These are phyloP conservation scores for Scedosporium apiospermum DNA, from an alignment of 2,329 filamentous ascomycete species.

Conservation along the genomic window DNA sequence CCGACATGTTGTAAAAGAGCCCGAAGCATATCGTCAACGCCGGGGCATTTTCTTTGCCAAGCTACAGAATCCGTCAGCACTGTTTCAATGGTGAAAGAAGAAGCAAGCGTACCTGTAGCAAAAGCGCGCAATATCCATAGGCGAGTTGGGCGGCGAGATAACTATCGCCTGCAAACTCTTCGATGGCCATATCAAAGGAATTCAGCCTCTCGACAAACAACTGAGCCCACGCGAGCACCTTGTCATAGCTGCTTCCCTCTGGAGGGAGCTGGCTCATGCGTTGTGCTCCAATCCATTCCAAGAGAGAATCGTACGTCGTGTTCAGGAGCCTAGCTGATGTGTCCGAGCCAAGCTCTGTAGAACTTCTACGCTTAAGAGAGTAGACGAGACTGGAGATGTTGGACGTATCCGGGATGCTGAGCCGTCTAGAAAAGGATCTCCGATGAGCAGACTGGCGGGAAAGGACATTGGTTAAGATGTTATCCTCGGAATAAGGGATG, in stretches of 20 bases:
- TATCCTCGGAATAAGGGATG: neutral
- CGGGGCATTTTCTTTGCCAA: conserved; percentile 14
- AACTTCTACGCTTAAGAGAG: conserved; percentile 18
- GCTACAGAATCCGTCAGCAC: conserved; percentile 5
- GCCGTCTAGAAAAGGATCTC: neutral
- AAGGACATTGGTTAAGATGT: neutral
- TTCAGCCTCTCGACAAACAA: conserved; percentile 26
- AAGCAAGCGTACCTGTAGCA: conserved; percentile 12
- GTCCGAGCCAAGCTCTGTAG: conserved; percentile 18
- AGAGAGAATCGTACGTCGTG: conserved; percentile 16
- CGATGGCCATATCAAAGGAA: conserved; percentile 24
- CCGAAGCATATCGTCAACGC: conserved; percentile 13
- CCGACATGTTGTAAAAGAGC: conserved; percentile 15
- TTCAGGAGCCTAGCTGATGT: conserved; percentile 18
- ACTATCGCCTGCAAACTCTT: conserved; percentile 25
- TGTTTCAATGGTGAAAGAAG: neutral
- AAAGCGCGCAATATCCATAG: conserved; percentile 14
- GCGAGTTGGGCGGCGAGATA: conserved; percentile 15
- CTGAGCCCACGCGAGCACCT: conserved; percentile 27
- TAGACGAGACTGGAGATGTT: conserved; percentile 20
- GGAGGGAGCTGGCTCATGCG: conserved; percentile 27
- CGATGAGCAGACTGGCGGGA: neutral
- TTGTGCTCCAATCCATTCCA: conserved; percentile 26
- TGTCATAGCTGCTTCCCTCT: conserved; percentile 29
- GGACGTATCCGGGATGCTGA: conserved; percentile 13